These are phyloP conservation scores for Melastoma malabathricum DNA, from an alignment of 345 rosid genomes.

Conservation along the genomic window DNA sequence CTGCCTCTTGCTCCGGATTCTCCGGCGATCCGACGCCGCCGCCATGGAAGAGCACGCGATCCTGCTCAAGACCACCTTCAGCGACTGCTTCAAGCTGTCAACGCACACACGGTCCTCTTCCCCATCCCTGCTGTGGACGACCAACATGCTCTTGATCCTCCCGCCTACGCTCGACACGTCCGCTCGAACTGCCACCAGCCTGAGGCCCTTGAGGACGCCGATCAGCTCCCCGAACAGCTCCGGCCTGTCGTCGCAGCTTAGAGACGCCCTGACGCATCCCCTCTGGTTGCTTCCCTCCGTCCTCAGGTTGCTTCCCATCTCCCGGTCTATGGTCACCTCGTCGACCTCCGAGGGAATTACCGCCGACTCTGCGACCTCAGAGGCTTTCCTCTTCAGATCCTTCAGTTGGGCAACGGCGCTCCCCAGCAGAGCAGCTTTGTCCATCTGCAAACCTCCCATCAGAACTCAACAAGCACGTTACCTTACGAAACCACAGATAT, in stretches of 20 bases:
- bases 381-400: slow-evolving; percentile 53
- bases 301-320: background rate
- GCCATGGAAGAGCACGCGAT: slow-evolving; percentile 21
- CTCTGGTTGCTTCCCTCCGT: background rate
- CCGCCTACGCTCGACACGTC: slow-evolving; percentile 66
- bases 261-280: slow-evolving; percentile 35
- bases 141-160: slow-evolving; percentile 44
- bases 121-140: slow-evolving; percentile 24
- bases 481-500: background rate
- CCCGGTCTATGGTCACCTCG: slow-evolving; percentile 47
- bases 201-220: slow-evolving; percentile 34
- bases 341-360: slow-evolving; percentile 57
- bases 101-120: slow-evolving; percentile 2
- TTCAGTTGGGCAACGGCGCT: slow-evolving; percentile 62
- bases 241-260: slow-evolving; percentile 81
- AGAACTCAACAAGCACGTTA: background rate
- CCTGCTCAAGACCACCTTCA: slow-evolving; percentile 24
- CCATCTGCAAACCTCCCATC: slow-evolving; percentile 36
- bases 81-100: slow-evolving; percentile 25
- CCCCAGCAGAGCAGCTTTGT: slow-evolving; percentile 80
- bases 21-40: slow-evolving; percentile 25
- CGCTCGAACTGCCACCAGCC: slow-evolving; percentile 37
- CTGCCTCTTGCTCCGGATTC: slow-evolving; percentile 82
- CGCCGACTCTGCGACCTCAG: slow-evolving; percentile 29
- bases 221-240: slow-evolving; percentile 59